Base-by-base conservation (phyloP, 352 stramenopile genomes). In the Pythium chondricola region DNA sequence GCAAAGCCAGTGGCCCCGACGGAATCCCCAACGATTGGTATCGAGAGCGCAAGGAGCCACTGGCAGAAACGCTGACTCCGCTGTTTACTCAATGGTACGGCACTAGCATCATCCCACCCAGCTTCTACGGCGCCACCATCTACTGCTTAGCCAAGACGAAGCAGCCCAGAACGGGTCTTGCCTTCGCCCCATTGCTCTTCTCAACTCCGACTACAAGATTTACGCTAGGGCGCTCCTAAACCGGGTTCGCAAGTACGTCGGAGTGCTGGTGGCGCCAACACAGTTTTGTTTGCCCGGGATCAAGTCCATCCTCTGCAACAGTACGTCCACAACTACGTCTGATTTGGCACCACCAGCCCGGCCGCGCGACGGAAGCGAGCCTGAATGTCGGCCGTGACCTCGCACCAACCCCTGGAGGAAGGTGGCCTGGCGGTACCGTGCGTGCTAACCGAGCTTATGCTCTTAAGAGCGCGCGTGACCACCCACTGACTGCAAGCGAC, bases 131-230 rank as follows among this genome's bases (percentile, higher is more conserved):
- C 4, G 43, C 43, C 6, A 29, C 27, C n/a, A 39, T 49, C 16
- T 38, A 8, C 17, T 37, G 26, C 22, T 6, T 49, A 1, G 32
- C 31, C 38, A 58, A 41, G 41, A 39, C 13, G 10, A 3, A 1
- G 20, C 17, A 0, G 21, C 50, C 2, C n/a, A 7, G 7, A 40
- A 22, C 13, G 26, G 50, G 14, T 8, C 35, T 58, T 3, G 50
- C 50, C 21, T 26, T n/a, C 41, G 50, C 2, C 50, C 41, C 6
- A 58, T 58, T 21, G 50, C 42, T 3, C 32, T 51, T 0, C 25
- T 58, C 1, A 58, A 52, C 18, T 37, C 50, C 0, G 50, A 58
- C 42, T 58, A 58, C 42, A 58, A 58, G 27, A 58, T 58, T 16
- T 50, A 39, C 36, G 36, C 50, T 4, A 21, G 50, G 1, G n/a